Conservation (phyloP, 768 basidiomycete genomes). For the Hypholoma sublateritium region DNA sequence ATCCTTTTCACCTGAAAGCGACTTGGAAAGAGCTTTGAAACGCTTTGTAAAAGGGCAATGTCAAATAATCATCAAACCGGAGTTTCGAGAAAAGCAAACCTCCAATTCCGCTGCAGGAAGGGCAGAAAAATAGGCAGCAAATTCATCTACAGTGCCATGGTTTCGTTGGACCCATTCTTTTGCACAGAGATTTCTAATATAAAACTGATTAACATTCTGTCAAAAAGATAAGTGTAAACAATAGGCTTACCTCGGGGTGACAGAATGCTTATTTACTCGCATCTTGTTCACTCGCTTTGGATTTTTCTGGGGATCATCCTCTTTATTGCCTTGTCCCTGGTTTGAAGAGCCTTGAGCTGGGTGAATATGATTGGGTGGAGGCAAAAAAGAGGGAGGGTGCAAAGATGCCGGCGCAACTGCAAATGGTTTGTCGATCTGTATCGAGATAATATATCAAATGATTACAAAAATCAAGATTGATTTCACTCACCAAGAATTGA, state of each 20-base stretch:
- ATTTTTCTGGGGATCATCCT: slow-evolving; percentile 6
- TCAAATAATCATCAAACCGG: slow-evolving; percentile 5
- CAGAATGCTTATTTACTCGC: slow-evolving; percentile 9
- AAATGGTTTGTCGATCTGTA: slow-evolving; percentile 3
- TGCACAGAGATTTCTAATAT: slow-evolving; percentile 10
- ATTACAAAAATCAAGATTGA: slow-evolving; percentile 3
- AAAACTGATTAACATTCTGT: background rate
- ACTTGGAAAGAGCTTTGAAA: slow-evolving; percentile 12
- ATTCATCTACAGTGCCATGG: slow-evolving; percentile 13
- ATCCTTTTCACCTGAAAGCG: slow-evolving; percentile 2
- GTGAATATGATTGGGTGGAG: slow-evolving; percentile 6
- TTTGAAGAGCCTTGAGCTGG: slow-evolving; percentile 10
- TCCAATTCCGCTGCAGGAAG: slow-evolving; percentile 11
- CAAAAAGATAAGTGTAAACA: slow-evolving; percentile 3
- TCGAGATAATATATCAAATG: background rate
- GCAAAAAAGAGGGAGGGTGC: slow-evolving; percentile 5
- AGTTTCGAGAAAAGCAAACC: slow-evolving; percentile 11
- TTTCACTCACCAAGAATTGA: slow-evolving; percentile 8
- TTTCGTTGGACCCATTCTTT: slow-evolving; percentile 9
- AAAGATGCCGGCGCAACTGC: background rate
- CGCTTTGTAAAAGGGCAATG: slow-evolving; percentile 3
- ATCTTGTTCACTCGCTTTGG: slow-evolving; percentile 7
- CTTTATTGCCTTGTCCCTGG: slow-evolving; percentile 4
- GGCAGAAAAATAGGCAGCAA: slow-evolving; percentile 9
- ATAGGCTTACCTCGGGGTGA: slow-evolving; percentile 7